Base-by-base conservation (phyloP, 176 grass and related monocot genomes). In the Zizania latifolia region DNA sequence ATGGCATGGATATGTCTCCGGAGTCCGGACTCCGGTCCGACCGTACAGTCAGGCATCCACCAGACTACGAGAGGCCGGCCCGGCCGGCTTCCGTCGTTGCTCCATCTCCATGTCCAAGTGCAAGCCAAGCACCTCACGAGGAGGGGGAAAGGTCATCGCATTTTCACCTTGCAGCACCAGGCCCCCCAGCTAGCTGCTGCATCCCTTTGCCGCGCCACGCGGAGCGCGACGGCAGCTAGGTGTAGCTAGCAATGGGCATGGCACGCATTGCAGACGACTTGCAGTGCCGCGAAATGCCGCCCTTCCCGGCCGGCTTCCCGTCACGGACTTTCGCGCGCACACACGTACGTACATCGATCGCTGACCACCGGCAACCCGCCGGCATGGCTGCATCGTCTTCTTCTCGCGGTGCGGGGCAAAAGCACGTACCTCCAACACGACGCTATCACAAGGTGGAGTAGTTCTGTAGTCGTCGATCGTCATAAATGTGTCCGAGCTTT, bases 261-360 rank as follows among this genome's bases (percentile, higher is more conserved):
- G n/a, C n/a, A n/a, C n/a, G n/a, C n/a, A n/a, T n/a, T n/a, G n/a
- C n/a, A n/a, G n/a, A n/a, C n/a, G n/a, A n/a, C n/a, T n/a, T n/a
- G n/a, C n/a, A n/a, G n/a, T n/a, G n/a, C n/a, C n/a, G n/a, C n/a
- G n/a, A n/a, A n/a, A n/a, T n/a, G n/a, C n/a, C n/a, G n/a, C n/a
- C n/a, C n/a, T n/a, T n/a, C n/a, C n/a, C n/a, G n/a, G n/a, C n/a
- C n/a, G n/a, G n/a, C 26, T 44, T 74, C 31, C 28, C 28, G 36
- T 35, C 61, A 13, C 80, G 48, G 71, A 67, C 27, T 82, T 67
- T 35, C n/a, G n/a, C n/a, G n/a, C n/a, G n/a, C 46, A 82, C 15
- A 5, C 8, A 57, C 14, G 43, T 45, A 45, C 3, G 26, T 15
- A 34, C 36, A 9, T 2, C 26, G n/a, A 17, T n/a, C n/a, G n/a